Conservation (phyloP, 2,329 filamentous ascomycete genomes). For the Aspergillus carbonarius region DNA sequence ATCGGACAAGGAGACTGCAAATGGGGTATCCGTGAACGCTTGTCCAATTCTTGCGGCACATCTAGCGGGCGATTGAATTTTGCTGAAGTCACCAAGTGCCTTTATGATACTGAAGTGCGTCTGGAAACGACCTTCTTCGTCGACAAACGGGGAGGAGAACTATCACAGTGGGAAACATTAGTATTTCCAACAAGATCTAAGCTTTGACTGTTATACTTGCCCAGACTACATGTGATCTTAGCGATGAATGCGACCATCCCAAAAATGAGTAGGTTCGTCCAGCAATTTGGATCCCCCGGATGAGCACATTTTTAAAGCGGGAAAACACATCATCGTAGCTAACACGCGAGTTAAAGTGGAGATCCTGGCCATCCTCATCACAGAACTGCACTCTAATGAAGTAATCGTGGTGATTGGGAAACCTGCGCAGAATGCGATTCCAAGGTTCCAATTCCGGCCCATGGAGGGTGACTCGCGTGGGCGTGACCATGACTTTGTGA, state of each 20-base stretch:
- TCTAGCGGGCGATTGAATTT: constrained; percentile 55
- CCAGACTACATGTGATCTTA: constrained; percentile 71
- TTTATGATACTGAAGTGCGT: constrained; percentile 44
- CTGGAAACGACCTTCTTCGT: constrained; percentile 29
- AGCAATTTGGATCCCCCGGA: constrained; percentile 61
- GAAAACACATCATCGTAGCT: constrained; percentile 25
- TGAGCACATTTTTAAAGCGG: constrained; percentile 62
- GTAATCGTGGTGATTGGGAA: constrained; percentile 24
- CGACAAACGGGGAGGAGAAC: constrained; percentile 50
- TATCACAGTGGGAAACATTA: not conserved
- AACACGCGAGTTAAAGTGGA: constrained; percentile 19
- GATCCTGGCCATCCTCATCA: constrained; percentile 26
- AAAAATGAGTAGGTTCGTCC: constrained; percentile 66
- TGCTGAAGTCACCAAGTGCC: constrained; percentile 50
- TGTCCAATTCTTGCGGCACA: constrained; percentile 61
- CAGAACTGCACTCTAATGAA: constrained; percentile 28
- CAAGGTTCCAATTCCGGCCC: constrained; percentile 55
- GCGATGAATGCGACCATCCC: constrained; percentile 76
- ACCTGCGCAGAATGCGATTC: constrained; percentile 31
- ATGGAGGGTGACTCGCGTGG: constrained; percentile 54
- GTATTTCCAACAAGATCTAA: too few relatives aligned
- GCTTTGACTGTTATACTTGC: constrained; percentile 4
- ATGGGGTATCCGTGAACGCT: constrained; percentile 73
- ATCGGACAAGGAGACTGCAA: constrained; percentile 52
- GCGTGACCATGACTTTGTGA: constrained; percentile 59